A percentile compares a stretch with the other conserved stretches of the same genome.
These are phyloP conservation scores for Boletus rubropictus DNA, from an alignment of 768 basidiomycete genomes.

Conservation along the genomic window DNA sequence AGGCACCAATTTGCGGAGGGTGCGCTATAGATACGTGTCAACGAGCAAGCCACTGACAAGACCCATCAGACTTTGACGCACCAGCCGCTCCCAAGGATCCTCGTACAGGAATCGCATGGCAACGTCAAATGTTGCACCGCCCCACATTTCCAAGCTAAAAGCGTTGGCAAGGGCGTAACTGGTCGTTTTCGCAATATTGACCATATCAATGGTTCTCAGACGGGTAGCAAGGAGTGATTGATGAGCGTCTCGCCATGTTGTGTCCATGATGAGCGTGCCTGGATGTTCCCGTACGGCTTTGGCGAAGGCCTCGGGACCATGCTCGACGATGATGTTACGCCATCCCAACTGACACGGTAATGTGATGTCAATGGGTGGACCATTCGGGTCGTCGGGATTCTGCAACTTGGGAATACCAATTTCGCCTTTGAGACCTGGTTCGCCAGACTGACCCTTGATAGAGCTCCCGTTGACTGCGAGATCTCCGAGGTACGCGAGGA, in stretches of 20 bases:
- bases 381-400: slow-evolving; percentile 72
- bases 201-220: slow-evolving; percentile 93
- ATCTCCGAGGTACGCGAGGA: slow-evolving; percentile 95
- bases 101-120: slow-evolving; percentile 99
- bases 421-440: slow-evolving; percentile 90
- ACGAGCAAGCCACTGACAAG: neutral
- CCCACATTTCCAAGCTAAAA: slow-evolving; percentile 98
- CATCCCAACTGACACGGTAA: slow-evolving; percentile 85
- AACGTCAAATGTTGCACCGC: slow-evolving; percentile 97
- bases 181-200: slow-evolving; percentile 97
- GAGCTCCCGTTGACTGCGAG: slow-evolving; percentile 96
- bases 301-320: slow-evolving; percentile 97
- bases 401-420: slow-evolving; percentile 76
- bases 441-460: slow-evolving; percentile 93
- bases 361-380: slow-evolving; percentile 69
- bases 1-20: slow-evolving; percentile 90
- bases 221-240: slow-evolving; percentile 96
- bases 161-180: slow-evolving; percentile 92
- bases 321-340: slow-evolving; percentile 97
- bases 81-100: slow-evolving; percentile 98
- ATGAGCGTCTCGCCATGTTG: slow-evolving; percentile 99
- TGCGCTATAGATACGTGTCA: slow-evolving; percentile 48
- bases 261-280: slow-evolving; percentile 95
- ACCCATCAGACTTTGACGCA: slow-evolving; percentile 33
- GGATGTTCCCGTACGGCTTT: slow-evolving; percentile 96